A percentile compares a stretch with the other conserved stretches of the same genome.
These are phyloP conservation scores for Stephania japonica DNA, from an alignment of 164 flowering plant species.

Conservation along the genomic window DNA sequence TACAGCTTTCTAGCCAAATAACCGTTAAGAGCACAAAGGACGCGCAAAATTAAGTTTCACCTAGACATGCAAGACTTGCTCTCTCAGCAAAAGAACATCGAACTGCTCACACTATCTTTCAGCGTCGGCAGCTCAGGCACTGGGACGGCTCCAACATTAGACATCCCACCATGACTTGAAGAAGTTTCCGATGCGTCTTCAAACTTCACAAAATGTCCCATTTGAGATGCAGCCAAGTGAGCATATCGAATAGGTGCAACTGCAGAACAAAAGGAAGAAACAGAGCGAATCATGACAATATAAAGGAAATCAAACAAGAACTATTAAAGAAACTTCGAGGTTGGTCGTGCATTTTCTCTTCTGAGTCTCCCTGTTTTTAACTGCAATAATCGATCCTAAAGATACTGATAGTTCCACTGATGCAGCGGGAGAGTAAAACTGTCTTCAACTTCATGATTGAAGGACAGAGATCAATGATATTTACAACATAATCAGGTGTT, in stretches of 20 bases:
- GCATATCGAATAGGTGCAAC: conserved; percentile 73
- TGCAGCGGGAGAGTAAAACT: too few species aligned
- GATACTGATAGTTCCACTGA: too few species aligned
- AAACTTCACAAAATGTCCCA: conserved; percentile 54
- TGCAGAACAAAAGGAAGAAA: conserved; percentile 16
- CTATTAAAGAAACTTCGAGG: not conserved
- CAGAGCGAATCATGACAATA: too few species aligned
- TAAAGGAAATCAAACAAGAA: not conserved
- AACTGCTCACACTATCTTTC: conserved; percentile 37
- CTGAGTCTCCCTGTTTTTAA: too few species aligned
- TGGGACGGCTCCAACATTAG: conserved; percentile 30
- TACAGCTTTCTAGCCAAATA: too few species aligned
- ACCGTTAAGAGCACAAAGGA: too few species aligned
- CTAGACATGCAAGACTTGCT: not conserved
- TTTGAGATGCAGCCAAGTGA: conserved; percentile 60
- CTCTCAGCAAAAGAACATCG: conserved; percentile 57
- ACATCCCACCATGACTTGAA: conserved; percentile 48
- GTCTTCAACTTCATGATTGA: too few species aligned
- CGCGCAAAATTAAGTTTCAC: too few species aligned
- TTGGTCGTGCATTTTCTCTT: not conserved
- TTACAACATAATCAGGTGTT: too few species aligned
- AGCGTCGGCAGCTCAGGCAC: conserved; percentile 55
- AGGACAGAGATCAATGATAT: too few species aligned
- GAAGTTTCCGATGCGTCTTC: conserved; percentile 58
- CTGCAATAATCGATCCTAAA: not conserved